Evolutionary conservation across 768 basidiomycete genomes (phyloP), one percentile per base, ranked within the genome.

Genomic region (Glaciozyma martinii): DNA sequence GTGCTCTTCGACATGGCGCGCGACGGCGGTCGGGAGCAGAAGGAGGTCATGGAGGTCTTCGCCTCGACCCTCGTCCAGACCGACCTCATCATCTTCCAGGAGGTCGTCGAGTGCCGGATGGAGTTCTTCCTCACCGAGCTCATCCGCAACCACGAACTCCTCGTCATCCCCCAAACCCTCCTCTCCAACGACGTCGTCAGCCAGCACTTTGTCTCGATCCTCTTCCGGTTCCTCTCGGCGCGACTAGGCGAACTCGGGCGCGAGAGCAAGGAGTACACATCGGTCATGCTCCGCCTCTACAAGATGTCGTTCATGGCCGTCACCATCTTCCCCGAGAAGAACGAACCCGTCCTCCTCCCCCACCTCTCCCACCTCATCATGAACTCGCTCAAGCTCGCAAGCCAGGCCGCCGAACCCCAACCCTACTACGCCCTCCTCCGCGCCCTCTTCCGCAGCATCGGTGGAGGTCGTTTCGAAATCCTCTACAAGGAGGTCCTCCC

Each of bases 401-500:
- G 90, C 33, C 93, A 91, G 76, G 86, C 94, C 2, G 81, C 86
- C 30, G 90, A 91, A 72, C 89, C 95, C 1, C 85, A 86, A 1
- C 88, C 93, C 74, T 98, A 98, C 75, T 92, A 92, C 77, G 86
- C 90, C 74, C 83, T 98, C 27, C 82, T 98, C 16, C 83, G 92
- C 63, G 88, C 89, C 0, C 82, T 99, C 53, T 99, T 99, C 79
- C 85, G 93, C 58, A 88, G 87, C 32, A 93, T 93, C 64, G 88
- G 89, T 27, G 91, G 91, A 1, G 94, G 93, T 13, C 82, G 89
- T 32, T 95, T 97, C 76, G 95, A 98, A 74, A 80, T 89, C 42
- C 78, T 99, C 55, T 98, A 98, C 80, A 90, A 92, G 73, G 94
- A 94, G 72, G 94, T 99, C 16, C 80, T 98, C 15, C 94, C 95